Evolutionary conservation across 257 asterid species (phyloP).

Genomic region (Nicotiana otophora): DNA sequence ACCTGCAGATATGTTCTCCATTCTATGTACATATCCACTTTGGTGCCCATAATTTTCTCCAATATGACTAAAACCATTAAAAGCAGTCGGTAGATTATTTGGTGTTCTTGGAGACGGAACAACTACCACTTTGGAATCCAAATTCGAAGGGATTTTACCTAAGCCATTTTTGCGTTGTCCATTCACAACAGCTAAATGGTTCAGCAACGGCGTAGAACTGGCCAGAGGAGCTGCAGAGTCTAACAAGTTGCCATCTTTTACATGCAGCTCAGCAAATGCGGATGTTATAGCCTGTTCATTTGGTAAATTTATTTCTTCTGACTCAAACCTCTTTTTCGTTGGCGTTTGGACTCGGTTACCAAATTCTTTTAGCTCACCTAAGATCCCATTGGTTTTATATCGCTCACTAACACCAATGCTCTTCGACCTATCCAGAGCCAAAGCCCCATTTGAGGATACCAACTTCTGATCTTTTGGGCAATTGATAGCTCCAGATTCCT

Average conservation of each 20-base stretch:
- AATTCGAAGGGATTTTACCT: background rate
- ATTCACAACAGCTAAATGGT: conserved; percentile 4
- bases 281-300: conserved; percentile 12
- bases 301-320: background rate
- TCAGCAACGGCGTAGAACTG: background rate
- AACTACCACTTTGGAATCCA: background rate
- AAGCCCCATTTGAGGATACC: background rate
- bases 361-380: background rate
- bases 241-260: background rate
- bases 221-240: conserved; percentile 8
- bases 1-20: conserved; percentile 3
- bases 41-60: background rate
- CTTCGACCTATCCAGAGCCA: background rate
- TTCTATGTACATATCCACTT: conserved; percentile 9
- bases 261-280: conserved; percentile 7
- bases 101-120: background rate
- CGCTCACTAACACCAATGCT: background rate
- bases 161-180: background rate
- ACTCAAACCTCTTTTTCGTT: background rate
- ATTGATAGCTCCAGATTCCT: background rate
- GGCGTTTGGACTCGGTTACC: background rate
- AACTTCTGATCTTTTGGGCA: background rate
- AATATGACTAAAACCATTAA: conserved; percentile 1
- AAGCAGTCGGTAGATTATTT: background rate
- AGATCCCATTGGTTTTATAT: background rate